Evolutionary conservation across 441 rosid species (phyloP), one percentile per base, ranked within the genome.

Genomic region (Euphorbia corollata): DNA sequence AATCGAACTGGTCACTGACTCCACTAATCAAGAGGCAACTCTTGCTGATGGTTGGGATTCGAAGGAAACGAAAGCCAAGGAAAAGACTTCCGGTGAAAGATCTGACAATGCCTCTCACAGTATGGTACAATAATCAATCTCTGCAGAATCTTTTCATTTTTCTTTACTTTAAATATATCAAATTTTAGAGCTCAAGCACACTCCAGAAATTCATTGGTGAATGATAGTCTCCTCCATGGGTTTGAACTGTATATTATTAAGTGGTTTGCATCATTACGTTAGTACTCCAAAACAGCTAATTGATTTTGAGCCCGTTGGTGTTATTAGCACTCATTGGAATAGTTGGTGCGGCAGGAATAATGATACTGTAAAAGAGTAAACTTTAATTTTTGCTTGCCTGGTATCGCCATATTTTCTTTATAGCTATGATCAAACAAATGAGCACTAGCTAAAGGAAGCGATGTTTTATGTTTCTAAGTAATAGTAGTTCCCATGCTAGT

Each of bases 1-100:
- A 79, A 85, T 90, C 77, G 77, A 75, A 66, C 79, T 70, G 80
- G 83, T 86, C 65, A 84, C 83, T 56, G 76, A 48, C 53, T 43
- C 47, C 22, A 2, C 50, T 53, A 34, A 65, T 66, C 71, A 67
- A 23, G 54, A 65, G 23, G 62, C 41, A 41, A 71, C 15, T 5
- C 59, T 64, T 34, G 64, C 58, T 41, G 73, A 58, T 36, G 77
- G 45, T 43, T 62, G 66, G 57, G 71, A 22, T 56, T 56, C 69
- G 47, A 64, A 69, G 24, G 58, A 41, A 12, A 53, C 32, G 53
- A 53, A 63, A n/a, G 41, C 24, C 22, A 59, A 61, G 15, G 48
- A 56, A 41, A 59, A 36, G 53, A 6, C 20, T 10, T 12, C 59
- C 43, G 2, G 22, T 18, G 48, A 48, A 54, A 48, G 18, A 54